phyloP scores from a whole-genome alignment of 2,329 filamentous ascomycete species.

The Apiospora malaysiana region DNA sequence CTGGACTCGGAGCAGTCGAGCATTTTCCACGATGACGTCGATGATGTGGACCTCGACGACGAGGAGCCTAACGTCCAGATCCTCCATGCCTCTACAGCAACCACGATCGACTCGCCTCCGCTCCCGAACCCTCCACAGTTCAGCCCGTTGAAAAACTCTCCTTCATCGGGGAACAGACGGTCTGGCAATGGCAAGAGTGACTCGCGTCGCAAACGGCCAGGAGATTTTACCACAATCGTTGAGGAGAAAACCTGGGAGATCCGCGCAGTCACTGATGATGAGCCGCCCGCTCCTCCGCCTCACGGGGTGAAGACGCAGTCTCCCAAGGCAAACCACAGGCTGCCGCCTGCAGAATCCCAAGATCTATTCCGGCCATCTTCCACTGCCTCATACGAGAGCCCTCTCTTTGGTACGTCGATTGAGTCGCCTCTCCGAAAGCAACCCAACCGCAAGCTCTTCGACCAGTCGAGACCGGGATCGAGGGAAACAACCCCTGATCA shows the following conservation, averaged over 20 bases:
- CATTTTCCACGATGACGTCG: constrained; percentile 53
- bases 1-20: constrained; percentile 44
- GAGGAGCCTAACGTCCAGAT: constrained; percentile 42
- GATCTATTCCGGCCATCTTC: constrained; percentile 23
- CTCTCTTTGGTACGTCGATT: constrained; percentile 40
- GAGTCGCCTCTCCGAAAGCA: constrained; percentile 38
- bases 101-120: constrained; percentile 49
- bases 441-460: constrained; percentile 38
- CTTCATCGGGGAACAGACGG: constrained; percentile 55
- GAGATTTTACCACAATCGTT: constrained; percentile 51
- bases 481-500: constrained; percentile 24
- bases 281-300: constrained; percentile 37
- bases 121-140: constrained; percentile 54
- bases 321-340: constrained; percentile 34
- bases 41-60: constrained; percentile 42
- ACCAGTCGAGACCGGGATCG: constrained; percentile 29
- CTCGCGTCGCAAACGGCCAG: constrained; percentile 42
- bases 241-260: constrained; percentile 56
- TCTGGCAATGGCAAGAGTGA: constrained; percentile 38
- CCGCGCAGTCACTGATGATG: constrained; percentile 34
- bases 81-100: constrained; percentile 37
- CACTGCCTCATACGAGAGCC: constrained; percentile 38
- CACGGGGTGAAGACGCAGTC: constrained; percentile 38
- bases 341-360: constrained; percentile 27
- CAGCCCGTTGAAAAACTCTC: constrained; percentile 59